A percentile compares a stretch with the other conserved stretches of the same genome.
phyloP scores from a whole-genome alignment of 2,329 filamentous ascomycete genomes.

The Aspergillus fumigatus region DNA sequence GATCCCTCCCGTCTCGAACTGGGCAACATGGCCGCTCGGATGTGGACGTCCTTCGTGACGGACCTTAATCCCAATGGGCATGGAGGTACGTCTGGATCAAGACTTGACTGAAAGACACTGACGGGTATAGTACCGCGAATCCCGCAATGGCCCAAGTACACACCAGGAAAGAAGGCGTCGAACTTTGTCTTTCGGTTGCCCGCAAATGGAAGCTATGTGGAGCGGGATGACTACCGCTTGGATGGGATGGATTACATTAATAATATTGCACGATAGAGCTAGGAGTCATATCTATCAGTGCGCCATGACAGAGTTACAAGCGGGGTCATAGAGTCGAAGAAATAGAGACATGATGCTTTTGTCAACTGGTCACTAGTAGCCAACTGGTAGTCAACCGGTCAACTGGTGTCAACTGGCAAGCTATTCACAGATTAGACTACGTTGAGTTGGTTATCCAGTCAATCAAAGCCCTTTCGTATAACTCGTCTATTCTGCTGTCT shows the following conservation, averaged over 20 bases:
- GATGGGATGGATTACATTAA: conserved; percentile 27
- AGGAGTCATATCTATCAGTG: background rate
- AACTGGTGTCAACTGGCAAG: background rate
- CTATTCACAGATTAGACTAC: background rate
- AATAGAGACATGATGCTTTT: background rate
- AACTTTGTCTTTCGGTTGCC: conserved; percentile 29
- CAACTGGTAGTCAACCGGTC: background rate
- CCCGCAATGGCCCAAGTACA: conserved; percentile 22
- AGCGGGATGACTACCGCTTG: conserved; percentile 22
- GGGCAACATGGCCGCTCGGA: conserved; percentile 25
- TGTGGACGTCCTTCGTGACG: conserved; percentile 29
- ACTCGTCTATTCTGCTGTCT: background rate
- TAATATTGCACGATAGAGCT: conserved; percentile 19
- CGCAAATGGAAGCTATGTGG: conserved; percentile 21
- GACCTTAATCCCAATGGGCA: conserved; percentile 27
- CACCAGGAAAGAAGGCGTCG: conserved; percentile 1
- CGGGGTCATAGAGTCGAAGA: background rate
- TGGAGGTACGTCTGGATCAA: conserved; percentile 14
- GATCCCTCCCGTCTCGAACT: conserved; percentile 23
- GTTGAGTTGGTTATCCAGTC: background rate
- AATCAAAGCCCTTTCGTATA: background rate
- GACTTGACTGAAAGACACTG: background rate
- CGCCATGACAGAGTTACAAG: background rate
- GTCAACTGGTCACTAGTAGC: background rate
- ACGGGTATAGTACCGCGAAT: conserved; percentile 16